Base-by-base conservation (phyloP, 2,329 filamentous ascomycete genomes). In the Alternaria ethzedia region DNA sequence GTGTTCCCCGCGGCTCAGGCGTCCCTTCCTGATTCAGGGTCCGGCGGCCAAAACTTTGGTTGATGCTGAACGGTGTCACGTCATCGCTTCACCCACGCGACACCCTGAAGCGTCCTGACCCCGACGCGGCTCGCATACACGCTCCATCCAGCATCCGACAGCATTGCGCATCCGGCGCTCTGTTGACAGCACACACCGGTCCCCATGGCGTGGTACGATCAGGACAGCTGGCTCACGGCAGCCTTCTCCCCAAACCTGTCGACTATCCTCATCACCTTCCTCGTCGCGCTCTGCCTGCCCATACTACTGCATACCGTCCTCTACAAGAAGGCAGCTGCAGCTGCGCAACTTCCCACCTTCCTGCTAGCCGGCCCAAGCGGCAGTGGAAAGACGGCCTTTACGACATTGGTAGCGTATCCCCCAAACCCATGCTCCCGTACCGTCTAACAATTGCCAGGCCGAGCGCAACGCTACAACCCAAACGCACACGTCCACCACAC, bases 371-470 rank as follows among this genome's bases (percentile, higher is more conserved):
- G 96, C 1, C 93, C 95, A 15, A 90, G 90, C 59, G 91, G 90
- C 67, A 87, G 89, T 54, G 96, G 96, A 74, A 99, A 98, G 84
- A 98, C 96, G 0, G 87, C 92, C 9, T 88, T 98, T 32, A 83
- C 94, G n/a, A 94, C 93, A 21, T 86, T 96, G 71, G 90, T 91
- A 84, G 82, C 17, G 30, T 15, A 15, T 21, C 46, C n/a, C 49
- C 11, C 15, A 15, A 3, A 12, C 21, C 23, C 28, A 25, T 30
- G 9, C 13, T 43, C 30, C 25, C 11, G 7, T 30, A 41, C 28
- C 26, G 30, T 36, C 46, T 61, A 55, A 67, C 54, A 20, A 12
- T 5, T 23, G 12, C 17, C 71, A 85, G 83, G 79, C 83, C 54
- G 83, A 89, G 74, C 87, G 88, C 79, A 86, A 88, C 69, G 83